Evolutionary conservation across 352 stramenopile species (phyloP), one percentile per base, ranked within the genome.

Genomic region (Pythium sukuiense): DNA sequence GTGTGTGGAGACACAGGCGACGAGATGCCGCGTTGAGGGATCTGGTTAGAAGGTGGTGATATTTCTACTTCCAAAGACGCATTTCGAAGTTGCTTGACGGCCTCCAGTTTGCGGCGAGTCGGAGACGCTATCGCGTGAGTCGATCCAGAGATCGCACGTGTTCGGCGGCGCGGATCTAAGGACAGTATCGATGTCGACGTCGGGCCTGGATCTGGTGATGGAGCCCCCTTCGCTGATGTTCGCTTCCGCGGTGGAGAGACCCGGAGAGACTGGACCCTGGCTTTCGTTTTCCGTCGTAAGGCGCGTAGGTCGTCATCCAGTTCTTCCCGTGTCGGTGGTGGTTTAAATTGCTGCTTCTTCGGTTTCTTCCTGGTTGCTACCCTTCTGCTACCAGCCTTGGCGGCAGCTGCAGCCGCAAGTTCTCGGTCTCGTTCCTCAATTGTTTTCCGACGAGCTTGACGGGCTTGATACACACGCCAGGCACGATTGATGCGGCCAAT

Each of bases 51-150:
- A 29, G 45, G 45, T 16, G 20, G 45, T 24, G 20, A 24, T 52
- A 26, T 6, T 20, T 52, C 45, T 1, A 52, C n/a, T 11, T n/a
- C n/a, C 16, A 16, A 20, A 20, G 32, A 24, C 32, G 14, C 26
- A 6, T 39, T 27, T 11, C 63, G 56, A 7, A 63, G 45, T 18
- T 46, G 59, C 54, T 67, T 66, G 32, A 71, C 65, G n/a, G 24
- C 41, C 54, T 71, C 58, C 4, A 71, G 45, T 39, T 67, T 71
- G 11, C 65, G 59, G 3, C 65, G 52, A 16, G 65, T 71, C 14
- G 65, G 65, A 0, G 65, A 71, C 3, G 48, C 39, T 0, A 65
- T 12, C 0, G 30, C 57, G 8, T 59, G 30, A 8, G 24, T 24
- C 39, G 8, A 27, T 7, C 20, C 8, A 16, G 39, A 52, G 24